A percentile compares a stretch with the other conserved stretches of the same genome.
Evolutionary conservation across 306 rosid genomes (phyloP).

Genomic region (Cicer judaicum): DNA sequence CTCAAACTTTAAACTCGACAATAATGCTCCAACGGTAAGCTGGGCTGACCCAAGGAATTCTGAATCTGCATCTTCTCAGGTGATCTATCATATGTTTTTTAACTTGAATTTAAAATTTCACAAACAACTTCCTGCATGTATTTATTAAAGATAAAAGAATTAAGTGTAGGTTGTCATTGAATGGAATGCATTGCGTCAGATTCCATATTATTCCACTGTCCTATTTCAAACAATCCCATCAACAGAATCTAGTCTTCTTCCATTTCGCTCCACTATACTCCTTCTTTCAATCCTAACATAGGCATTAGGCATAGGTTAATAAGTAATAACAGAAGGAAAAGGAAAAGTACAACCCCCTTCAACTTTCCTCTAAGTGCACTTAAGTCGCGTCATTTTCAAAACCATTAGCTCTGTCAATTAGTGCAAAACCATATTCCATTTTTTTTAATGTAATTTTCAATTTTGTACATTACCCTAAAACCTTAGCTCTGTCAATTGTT

Average conservation of each 20-base stretch:
- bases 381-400: no score
- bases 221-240: conserved; percentile 1
- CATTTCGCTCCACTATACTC: neutral
- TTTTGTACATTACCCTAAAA: no score
- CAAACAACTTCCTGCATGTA: neutral
- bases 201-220: neutral
- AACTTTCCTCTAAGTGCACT: neutral
- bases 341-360: neutral
- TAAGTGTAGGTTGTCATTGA: conserved; percentile 7
- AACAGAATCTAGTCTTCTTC: neutral
- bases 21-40: conserved; percentile 68
- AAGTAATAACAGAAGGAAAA: conserved; percentile 1
- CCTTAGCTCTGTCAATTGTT: no score
- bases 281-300: neutral
- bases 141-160: neutral
- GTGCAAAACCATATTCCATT: no score
- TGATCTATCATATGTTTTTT: conserved; percentile 37
- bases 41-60: conserved; percentile 81
- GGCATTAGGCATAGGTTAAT: neutral
- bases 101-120: conserved; percentile 12
- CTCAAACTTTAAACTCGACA: conserved; percentile 69
- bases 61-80: conserved; percentile 70
- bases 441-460: no score
- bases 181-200: conserved; percentile 12
- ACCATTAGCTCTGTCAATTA: no score